Base-by-base conservation (phyloP, 2,329 filamentous ascomycete species). In the Helminthosporium solani region DNA sequence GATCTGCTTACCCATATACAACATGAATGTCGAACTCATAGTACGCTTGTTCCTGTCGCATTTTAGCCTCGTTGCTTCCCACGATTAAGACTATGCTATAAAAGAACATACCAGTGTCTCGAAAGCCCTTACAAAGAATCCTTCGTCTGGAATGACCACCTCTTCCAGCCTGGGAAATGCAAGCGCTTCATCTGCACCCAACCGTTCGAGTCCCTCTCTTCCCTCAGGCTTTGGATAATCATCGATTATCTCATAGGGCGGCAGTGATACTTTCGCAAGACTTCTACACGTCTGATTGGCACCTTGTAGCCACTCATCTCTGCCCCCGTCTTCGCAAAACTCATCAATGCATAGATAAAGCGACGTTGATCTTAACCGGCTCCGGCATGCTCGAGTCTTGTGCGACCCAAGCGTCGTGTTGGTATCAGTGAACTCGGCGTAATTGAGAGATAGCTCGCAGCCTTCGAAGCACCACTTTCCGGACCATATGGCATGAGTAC, bases 361-460 rank as follows among this genome's bases (percentile, higher is more conserved):
- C 12, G 63, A 66, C 8, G 47, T 57, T 9, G 59, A 47, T 15
- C 56, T 54, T 4, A 64, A 44, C 8, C 46, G 33, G 41, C 65
- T 66, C 34, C 54, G 54, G 53, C 65, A 68, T 31, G 53, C 48
- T 20, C 51, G 54, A 23, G 56, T 51, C 46, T 64, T 64, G 39
- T 56, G 59, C 27, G 61, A 60, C 40, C 47, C 57, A 28, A 53
- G 27, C 21, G 40, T 14, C 15, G 19, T 38, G 36, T 57, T 49
- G 11, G 62, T 66, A 44, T 68, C 65, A 47, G 66, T 66, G 52
- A 66, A 68, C 11, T 57, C 59, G 25, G 55, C 57, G 39, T 66
- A 66, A 34, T 58, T 57, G 34, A 66, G 42, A 1, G 46, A 56
- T 5, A 64, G 58, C 16, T 64, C 58, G 51, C 65, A 68, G 27